These are phyloP conservation scores for Pisolithus sp. DNA, from an alignment of 768 basidiomycete genomes.

Conservation along the genomic window DNA sequence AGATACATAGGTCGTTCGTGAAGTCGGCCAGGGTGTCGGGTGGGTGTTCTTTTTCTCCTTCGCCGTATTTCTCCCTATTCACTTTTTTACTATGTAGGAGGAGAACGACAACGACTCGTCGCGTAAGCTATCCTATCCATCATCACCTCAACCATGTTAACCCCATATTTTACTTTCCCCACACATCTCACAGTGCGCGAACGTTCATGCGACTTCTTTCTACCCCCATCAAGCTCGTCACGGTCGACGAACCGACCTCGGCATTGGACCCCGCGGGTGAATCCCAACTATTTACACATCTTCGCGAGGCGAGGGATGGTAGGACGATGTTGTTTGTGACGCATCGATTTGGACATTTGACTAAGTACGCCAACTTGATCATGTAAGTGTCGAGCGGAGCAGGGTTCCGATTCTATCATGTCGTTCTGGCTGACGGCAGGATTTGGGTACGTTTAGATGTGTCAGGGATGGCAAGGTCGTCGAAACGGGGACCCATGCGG, in stretches of 20 bases:
- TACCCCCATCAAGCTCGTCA: slow-evolving; percentile 23
- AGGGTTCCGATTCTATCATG: background rate
- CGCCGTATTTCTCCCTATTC: background rate
- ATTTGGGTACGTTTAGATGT: slow-evolving; percentile 18
- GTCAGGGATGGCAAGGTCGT: slow-evolving; percentile 28
- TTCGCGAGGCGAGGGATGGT: slow-evolving; percentile 22
- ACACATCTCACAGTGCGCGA: slow-evolving; percentile 31
- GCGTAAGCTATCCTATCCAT: slow-evolving; percentile 7
- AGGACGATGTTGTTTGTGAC: slow-evolving; percentile 37
- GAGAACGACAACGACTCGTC: slow-evolving; percentile 28
- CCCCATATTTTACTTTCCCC: background rate
- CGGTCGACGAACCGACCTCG: slow-evolving; percentile 34
- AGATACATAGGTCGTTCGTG: slow-evolving; percentile 14
- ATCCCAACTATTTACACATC: slow-evolving; percentile 24
- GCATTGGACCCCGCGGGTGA: slow-evolving; percentile 34
- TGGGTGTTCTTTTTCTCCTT: background rate
- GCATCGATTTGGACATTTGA: slow-evolving; percentile 35
- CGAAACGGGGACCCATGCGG: slow-evolving; percentile 29
- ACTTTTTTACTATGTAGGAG: slow-evolving; percentile 11
- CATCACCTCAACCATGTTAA: background rate
- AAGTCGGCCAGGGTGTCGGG: slow-evolving; percentile 21
- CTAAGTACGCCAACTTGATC: slow-evolving; percentile 31
- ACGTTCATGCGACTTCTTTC: slow-evolving; percentile 36
- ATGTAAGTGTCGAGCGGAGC: too few species aligned
- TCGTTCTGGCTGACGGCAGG: background rate